Percentiles rank a stretch among this genome's conserved stretches.
Conservation (phyloP, 345 rosid species). For the Corchorus olitorius region DNA sequence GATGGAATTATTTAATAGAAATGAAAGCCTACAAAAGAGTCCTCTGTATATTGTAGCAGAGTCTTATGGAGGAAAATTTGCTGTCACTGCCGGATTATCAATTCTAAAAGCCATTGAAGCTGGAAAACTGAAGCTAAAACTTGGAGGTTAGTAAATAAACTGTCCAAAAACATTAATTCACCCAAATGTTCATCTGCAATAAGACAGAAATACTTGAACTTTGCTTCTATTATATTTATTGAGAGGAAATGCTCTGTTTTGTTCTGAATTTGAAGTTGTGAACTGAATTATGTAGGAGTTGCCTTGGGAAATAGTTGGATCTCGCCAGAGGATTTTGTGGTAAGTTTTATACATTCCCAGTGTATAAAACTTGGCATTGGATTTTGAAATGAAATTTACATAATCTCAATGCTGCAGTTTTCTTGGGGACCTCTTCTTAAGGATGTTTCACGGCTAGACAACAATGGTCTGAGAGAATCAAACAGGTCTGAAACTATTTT, state of each 20-base stretch:
- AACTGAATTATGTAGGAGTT: slow-evolving; percentile 51
- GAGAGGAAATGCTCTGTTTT: neutral
- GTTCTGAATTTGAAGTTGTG: neutral
- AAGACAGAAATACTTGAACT: neutral
- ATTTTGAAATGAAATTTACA: too few species aligned
- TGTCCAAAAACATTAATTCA: neutral
- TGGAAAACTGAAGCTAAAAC: slow-evolving; percentile 59
- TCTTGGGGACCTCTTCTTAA: slow-evolving; percentile 95
- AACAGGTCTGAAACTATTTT: slow-evolving; percentile 46
- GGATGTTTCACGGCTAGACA: slow-evolving; percentile 69
- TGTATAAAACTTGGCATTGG: too few species aligned
- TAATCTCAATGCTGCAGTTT: slow-evolving; percentile 42
- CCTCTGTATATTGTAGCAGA: slow-evolving; percentile 83
- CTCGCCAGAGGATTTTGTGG: slow-evolving; percentile 94
- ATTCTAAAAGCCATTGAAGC: slow-evolving; percentile 56
- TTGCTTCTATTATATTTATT: neutral
- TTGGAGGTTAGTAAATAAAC: slow-evolving; percentile 54
- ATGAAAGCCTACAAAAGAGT: slow-evolving; percentile 51
- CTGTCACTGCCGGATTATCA: slow-evolving; percentile 73
- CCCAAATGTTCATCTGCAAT: neutral
- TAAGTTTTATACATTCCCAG: too few species aligned
- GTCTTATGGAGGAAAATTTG: slow-evolving; percentile 93
- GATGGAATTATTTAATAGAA: slow-evolving; percentile 47
- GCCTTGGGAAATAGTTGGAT: slow-evolving; percentile 89
- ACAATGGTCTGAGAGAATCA: slow-evolving; percentile 49